A percentile compares a stretch with the other conserved stretches of the same genome.
Conservation (phyloP, 345 rosid species). For the Camelina sativa region DNA sequence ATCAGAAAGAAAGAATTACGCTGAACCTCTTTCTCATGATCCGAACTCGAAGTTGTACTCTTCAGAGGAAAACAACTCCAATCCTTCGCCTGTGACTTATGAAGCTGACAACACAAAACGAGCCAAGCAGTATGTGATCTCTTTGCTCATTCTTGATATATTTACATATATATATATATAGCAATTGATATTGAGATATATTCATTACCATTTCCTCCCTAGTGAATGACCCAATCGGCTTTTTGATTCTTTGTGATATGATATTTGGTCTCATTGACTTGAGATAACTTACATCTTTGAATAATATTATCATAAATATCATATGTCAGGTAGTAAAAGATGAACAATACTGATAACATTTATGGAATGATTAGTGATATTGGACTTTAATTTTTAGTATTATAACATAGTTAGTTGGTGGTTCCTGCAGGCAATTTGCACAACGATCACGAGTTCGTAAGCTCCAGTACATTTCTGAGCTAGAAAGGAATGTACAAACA, state of each 20-base stretch:
- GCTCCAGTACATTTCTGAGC: conserved; percentile 98
- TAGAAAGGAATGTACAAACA: conserved; percentile 95
- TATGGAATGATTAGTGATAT: neutral
- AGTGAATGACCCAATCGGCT: neutral
- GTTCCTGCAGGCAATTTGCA: conserved; percentile 86
- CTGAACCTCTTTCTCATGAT: conserved; percentile 59
- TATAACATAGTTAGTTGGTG: conserved; percentile 32
- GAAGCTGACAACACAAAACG: conserved; percentile 72
- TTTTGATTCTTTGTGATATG: neutral
- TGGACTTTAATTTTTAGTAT: conserved; percentile 17
- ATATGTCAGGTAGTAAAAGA: neutral
- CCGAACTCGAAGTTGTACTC: conserved; percentile 58
- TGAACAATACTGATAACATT: neutral
- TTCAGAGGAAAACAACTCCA: conserved; percentile 57
- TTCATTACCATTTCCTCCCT: neutral
- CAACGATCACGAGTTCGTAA: conserved; percentile 97
- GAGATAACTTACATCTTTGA: neutral
- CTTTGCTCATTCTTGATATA: conserved; percentile 23
- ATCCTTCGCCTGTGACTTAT: conserved; percentile 51
- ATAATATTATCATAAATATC: neutral
- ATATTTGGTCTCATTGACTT: conserved; percentile 7
- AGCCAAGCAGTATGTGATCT: conserved; percentile 84
- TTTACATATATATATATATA: neutral
- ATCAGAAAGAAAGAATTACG: conserved; percentile 61
- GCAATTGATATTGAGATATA: neutral